Percentiles rank a stretch among this genome's conserved stretches.
Evolutionary conservation across 345 rosid genomes (phyloP).

Genomic region (Citrus reticulata): DNA sequence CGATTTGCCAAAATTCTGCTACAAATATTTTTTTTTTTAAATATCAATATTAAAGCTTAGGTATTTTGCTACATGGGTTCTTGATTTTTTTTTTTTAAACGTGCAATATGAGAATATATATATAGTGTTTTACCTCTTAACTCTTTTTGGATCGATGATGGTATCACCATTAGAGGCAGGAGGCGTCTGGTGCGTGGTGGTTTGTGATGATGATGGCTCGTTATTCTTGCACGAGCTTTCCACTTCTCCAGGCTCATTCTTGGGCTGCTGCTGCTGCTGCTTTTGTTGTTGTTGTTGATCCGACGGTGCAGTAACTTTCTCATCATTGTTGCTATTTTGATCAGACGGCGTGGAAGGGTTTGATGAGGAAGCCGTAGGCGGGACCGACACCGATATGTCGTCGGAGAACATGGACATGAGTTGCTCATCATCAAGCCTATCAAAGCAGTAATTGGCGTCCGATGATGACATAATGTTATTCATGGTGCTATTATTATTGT

Average conservation of each 20-base stretch:
- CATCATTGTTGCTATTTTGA: constrained; percentile 57
- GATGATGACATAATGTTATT: too few species aligned
- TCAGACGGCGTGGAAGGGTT: constrained; percentile 66
- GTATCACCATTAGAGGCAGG: constrained; percentile 24
- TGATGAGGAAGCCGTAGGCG: constrained; percentile 31
- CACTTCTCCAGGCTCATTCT: constrained; percentile 39
- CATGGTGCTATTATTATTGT: too few species aligned
- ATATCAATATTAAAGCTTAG: background rate
- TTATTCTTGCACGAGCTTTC: constrained; percentile 40
- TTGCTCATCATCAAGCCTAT: constrained; percentile 58
- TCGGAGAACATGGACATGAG: constrained; percentile 68
- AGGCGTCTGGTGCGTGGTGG: constrained; percentile 6
- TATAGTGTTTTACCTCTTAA: constrained; percentile 45
- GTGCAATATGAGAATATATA: too few species aligned
- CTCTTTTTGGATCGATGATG: constrained; percentile 52
- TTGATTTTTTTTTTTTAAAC: background rate
- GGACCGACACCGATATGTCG: constrained; percentile 33
- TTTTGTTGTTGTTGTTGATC: constrained; percentile 19
- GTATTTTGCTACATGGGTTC: background rate
- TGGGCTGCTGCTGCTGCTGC: constrained; percentile 14
- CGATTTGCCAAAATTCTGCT: constrained; percentile 66
- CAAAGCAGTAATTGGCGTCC: constrained; percentile 26
- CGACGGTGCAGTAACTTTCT: constrained; percentile 24
- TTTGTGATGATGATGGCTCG: background rate
- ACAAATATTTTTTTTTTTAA: background rate